phyloP scores from a whole-genome alignment of 1,139 yeast species.

The Candida sojae region DNA sequence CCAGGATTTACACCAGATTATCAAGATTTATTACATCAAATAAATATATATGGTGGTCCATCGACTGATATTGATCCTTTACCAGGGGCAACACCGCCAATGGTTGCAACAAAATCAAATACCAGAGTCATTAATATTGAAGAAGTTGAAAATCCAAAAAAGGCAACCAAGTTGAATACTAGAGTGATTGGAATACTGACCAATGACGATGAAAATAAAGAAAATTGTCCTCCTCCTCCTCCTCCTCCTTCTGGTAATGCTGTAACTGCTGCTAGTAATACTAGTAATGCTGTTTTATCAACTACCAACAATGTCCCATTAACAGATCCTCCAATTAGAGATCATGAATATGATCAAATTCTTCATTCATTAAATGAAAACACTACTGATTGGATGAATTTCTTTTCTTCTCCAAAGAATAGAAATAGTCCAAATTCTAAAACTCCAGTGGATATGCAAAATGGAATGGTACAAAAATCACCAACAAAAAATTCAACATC shows the following conservation, averaged over 20 bases:
- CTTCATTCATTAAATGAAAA: slow-evolving; percentile 31
- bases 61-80: slow-evolving; percentile 56
- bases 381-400: slow-evolving; percentile 38
- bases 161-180: slow-evolving; percentile 50
- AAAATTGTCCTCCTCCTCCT: slow-evolving; percentile 33
- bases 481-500: slow-evolving; percentile 25
- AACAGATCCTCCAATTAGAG: slow-evolving; percentile 16
- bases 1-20: slow-evolving; percentile 32
- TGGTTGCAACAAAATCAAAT: slow-evolving; percentile 50
- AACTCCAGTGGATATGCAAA: slow-evolving; percentile 28
- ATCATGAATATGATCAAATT: slow-evolving; percentile 41
- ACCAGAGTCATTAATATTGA: slow-evolving; percentile 44
- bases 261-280: no score
- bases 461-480: slow-evolving; percentile 12
- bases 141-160: slow-evolving; percentile 30
- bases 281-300: neutral
- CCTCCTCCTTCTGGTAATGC: slow-evolving; percentile 2
- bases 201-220: slow-evolving; percentile 35
- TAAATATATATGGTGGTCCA: slow-evolving; percentile 53
- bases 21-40: slow-evolving; percentile 50
- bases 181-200: slow-evolving; percentile 38
- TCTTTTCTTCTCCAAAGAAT: slow-evolving; percentile 49
- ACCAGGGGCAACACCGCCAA: slow-evolving; percentile 48
- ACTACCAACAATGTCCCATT: slow-evolving; percentile 6
- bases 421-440: slow-evolving; percentile 45